Conservation (phyloP, 2,329 filamentous ascomycete genomes). For the Acephala macrosclerotiorum region DNA sequence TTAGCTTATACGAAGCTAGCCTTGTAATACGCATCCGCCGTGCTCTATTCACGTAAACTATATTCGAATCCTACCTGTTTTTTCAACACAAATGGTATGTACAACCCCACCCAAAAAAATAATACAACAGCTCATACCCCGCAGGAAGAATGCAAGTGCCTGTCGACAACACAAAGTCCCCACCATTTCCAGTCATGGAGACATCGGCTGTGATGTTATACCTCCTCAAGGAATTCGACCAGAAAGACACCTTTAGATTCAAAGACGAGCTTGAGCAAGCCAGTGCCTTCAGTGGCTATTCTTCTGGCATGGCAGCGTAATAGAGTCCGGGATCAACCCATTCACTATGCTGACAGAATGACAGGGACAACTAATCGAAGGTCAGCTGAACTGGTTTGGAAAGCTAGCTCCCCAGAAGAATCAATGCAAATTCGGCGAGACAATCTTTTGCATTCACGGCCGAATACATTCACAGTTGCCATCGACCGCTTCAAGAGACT, state of each 20-base stretch:
- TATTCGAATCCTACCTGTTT: too few relatives aligned
- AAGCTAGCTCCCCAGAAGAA: slow-evolving; percentile 42
- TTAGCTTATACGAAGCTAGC: too few relatives aligned
- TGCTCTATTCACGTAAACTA: too few relatives aligned
- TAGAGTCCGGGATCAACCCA: background rate
- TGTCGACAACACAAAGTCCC: slow-evolving; percentile 56
- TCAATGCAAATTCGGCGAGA: background rate
- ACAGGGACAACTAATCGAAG: slow-evolving; percentile 51
- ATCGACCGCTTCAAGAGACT: slow-evolving; percentile 59
- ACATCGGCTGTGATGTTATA: slow-evolving; percentile 61
- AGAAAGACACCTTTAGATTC: slow-evolving; percentile 58
- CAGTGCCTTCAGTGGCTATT: slow-evolving; percentile 60
- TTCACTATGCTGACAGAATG: slow-evolving; percentile 36
- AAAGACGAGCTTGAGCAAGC: slow-evolving; percentile 57
- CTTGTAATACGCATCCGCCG: too few relatives aligned
- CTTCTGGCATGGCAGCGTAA: slow-evolving; percentile 55
- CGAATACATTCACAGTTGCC: slow-evolving; percentile 45
- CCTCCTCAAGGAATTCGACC: slow-evolving; percentile 53
- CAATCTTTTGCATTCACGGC: background rate
- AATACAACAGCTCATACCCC: slow-evolving; percentile 28
- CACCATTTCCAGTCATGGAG: slow-evolving; percentile 60
- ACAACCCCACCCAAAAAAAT: slow-evolving; percentile 10
- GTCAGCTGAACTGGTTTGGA: slow-evolving; percentile 48
- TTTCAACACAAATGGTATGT: slow-evolving; percentile 51
- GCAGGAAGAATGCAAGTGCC: slow-evolving; percentile 54